These are phyloP conservation scores for Xanthoparmelia taractica DNA, from an alignment of 495 filamentous ascomycete genomes.

Conservation along the genomic window DNA sequence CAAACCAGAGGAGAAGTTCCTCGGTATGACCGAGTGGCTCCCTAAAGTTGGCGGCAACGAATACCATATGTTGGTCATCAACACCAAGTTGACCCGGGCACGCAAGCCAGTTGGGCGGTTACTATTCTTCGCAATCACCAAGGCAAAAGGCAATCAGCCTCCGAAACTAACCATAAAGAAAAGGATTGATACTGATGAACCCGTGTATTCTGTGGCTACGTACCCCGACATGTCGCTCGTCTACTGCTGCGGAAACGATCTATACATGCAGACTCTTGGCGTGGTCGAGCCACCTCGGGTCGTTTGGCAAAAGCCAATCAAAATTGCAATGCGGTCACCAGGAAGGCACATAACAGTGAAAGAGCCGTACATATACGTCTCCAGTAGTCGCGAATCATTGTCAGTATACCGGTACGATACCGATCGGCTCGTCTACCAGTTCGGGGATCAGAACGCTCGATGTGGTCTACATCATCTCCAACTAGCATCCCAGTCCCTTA, in stretches of 20 bases:
- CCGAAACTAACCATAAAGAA: slow-evolving; percentile 30
- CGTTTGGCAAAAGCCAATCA: slow-evolving; percentile 32
- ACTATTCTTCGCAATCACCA: slow-evolving; percentile 14
- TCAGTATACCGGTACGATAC: slow-evolving; percentile 33
- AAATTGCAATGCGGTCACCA: slow-evolving; percentile 35
- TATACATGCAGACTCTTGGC: slow-evolving; percentile 19
- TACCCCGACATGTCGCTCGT: slow-evolving; percentile 30
- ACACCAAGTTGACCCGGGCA: slow-evolving; percentile 16
- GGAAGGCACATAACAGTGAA: slow-evolving; percentile 38
- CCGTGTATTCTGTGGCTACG: slow-evolving; percentile 40
- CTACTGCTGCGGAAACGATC: slow-evolving; percentile 23
- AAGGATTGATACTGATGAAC: slow-evolving; percentile 32
- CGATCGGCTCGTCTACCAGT: slow-evolving; percentile 31
- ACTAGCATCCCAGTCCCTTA: slow-evolving; percentile 29
- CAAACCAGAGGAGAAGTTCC: slow-evolving; percentile 41
- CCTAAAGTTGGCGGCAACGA: slow-evolving; percentile 35
- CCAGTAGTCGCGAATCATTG: slow-evolving; percentile 39
- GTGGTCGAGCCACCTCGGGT: slow-evolving; percentile 3
- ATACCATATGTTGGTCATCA: slow-evolving; percentile 42
- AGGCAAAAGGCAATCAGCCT: background rate
- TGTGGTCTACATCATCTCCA: slow-evolving; percentile 38
- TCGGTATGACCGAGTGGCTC: slow-evolving; percentile 45
- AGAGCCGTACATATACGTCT: slow-evolving; percentile 37
- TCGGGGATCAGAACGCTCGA: slow-evolving; percentile 32
- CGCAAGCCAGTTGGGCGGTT: slow-evolving; percentile 14